Evolutionary conservation across 2,329 filamentous ascomycete genomes (phyloP).

Genomic region (Allantophomopsis lycopodina): DNA sequence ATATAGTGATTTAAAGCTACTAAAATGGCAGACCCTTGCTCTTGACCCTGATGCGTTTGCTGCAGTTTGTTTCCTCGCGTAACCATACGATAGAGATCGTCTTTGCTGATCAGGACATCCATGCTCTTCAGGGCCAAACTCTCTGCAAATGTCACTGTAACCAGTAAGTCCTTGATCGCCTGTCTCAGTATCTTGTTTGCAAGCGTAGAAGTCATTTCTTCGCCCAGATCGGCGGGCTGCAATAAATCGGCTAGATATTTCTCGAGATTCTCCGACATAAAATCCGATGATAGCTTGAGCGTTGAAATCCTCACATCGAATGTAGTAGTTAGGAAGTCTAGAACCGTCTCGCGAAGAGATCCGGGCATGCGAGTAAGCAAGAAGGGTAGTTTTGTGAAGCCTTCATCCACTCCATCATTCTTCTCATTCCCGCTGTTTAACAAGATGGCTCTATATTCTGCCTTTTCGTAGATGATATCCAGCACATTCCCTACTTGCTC

Average conservation of each 20-base stretch:
- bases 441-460: slow-evolving; percentile 14
- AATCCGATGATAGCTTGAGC: slow-evolving; percentile 20
- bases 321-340: slow-evolving; percentile 24
- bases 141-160: slow-evolving; percentile 14
- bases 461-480: slow-evolving; percentile 15
- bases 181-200: slow-evolving; percentile 4
- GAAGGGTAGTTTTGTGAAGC: slow-evolving; percentile 27
- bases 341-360: slow-evolving; percentile 24
- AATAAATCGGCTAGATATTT: slow-evolving; percentile 14
- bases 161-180: slow-evolving; percentile 12
- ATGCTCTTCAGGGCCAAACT: slow-evolving; percentile 21
- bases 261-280: slow-evolving; percentile 19
- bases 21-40: slow-evolving; percentile 20
- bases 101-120: slow-evolving; percentile 24
- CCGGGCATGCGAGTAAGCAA: slow-evolving; percentile 30
- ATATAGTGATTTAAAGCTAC: slow-evolving; percentile 23
- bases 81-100: slow-evolving; percentile 22
- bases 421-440: slow-evolving; percentile 6
- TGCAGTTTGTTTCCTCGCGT: slow-evolving; percentile 9
- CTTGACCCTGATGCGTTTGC: not conserved
- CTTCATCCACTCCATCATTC: slow-evolving; percentile 3
- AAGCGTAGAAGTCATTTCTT: slow-evolving; percentile 1
- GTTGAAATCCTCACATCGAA: slow-evolving; percentile 27
- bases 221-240: slow-evolving; percentile 7
- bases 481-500: slow-evolving; percentile 11